Evolutionary conservation across 805 yeast species (phyloP), one percentile per base, ranked within the genome.

Genomic region (Myxozyma neglecta): DNA sequence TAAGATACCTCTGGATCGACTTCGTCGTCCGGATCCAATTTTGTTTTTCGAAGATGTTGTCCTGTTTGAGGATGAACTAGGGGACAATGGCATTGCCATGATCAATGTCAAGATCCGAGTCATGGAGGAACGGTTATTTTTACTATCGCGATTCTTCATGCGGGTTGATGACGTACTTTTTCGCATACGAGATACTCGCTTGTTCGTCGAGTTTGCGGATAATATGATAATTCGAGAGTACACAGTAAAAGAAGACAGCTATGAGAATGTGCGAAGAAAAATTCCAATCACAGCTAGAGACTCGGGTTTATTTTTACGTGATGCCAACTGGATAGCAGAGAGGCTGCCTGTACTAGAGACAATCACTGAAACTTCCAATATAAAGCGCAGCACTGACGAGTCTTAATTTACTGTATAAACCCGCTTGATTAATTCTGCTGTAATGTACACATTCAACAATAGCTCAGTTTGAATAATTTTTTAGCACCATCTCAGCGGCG

Each of bases 21-120:
- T 94, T 44, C 78, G 83, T 40, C 77, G 80, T 60, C 90, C 87
- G 6, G 97, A 90, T 70, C 96, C 96, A 1, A 94, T 94, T 48
- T 71, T 90, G 57, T 91, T 89, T 73, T 94, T 84, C 71, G 97
- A 91, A 71, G 97, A 93, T 69, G 84, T 90, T 78, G 84, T 89
- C 6, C 77, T 94, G 37, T 94, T 83, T 72, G 99, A 94, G 72
- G 99, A 94, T 71, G 99, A 94, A 73, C 78, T 94, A 58, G 98
- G 96, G 3, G 99, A 94, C 73, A 94, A 93, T 73, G 99, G 99
- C 7, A 88, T 90, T 16, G 84, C 96, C 0, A 82, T 89, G 57
- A 75, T 89, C 57, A 84, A 85, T 56, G 85, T 86, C 40, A 92
- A 92, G 73, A 83, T 94, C 20, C 77, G 99, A 64, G 97, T 91